Conservation (phyloP, 805 yeast genomes). For the Cyberlindnera maclurae region DNA sequence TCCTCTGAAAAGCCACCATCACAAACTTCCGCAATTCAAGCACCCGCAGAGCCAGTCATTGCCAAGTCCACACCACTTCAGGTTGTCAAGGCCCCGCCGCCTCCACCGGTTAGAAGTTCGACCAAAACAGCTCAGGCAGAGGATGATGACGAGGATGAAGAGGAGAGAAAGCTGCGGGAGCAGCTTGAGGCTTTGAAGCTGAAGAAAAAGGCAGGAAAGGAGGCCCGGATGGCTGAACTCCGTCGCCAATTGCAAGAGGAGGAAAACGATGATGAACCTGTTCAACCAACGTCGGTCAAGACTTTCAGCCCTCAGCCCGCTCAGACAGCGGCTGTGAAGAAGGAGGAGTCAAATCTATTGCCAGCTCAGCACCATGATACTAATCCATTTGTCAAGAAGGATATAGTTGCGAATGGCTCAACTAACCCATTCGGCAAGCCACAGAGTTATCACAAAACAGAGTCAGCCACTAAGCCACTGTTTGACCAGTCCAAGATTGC, state of each 20-base stretch:
- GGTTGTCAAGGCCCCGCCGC: conserved; percentile 5
- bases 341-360: neutral
- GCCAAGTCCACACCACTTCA: conserved; percentile 1
- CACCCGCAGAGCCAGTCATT: neutral
- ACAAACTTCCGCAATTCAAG: conserved; percentile 2
- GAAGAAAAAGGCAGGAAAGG: conserved; percentile 52
- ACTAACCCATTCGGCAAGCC: conserved; percentile 59
- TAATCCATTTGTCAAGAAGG: conserved; percentile 21
- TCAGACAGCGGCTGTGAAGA: conserved; percentile 14
- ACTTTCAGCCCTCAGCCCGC: conserved; percentile 16
- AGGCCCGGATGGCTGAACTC: conserved; percentile 49
- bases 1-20: too few species aligned
- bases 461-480: conserved; percentile 18
- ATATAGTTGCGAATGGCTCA: conserved; percentile 11
- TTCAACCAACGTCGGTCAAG: conserved; percentile 10
- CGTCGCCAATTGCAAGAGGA: conserved; percentile 51
- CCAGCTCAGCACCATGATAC: conserved; percentile 17
- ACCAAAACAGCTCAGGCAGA: conserved; percentile 12
- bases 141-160: conserved; percentile 43
- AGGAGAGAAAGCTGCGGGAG: conserved; percentile 37
- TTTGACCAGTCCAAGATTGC: conserved; percentile 55
- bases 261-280: conserved; percentile 35
- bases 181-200: conserved; percentile 34
- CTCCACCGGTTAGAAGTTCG: conserved; percentile 7
- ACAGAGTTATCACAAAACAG: conserved; percentile 16